These are phyloP conservation scores for Schizothecium vesticola DNA, from an alignment of 495 filamentous ascomycete species.

Conservation along the genomic window DNA sequence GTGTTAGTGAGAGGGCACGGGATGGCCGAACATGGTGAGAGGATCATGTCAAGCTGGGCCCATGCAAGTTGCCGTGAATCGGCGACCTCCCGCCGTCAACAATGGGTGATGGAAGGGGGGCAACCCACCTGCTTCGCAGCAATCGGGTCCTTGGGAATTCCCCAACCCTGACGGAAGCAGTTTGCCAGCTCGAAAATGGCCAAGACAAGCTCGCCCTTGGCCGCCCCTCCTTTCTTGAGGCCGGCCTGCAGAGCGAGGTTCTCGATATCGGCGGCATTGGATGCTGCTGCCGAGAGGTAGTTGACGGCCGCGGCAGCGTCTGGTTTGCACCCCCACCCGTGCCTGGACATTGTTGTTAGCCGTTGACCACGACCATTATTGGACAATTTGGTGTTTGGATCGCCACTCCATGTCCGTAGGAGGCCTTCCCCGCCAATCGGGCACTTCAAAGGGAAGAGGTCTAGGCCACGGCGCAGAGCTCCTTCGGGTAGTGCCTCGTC, in stretches of 20 bases:
- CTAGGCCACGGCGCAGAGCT: not conserved
- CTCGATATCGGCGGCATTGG: constrained; percentile 83
- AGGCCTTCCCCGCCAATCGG: constrained; percentile 6
- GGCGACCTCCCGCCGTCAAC: not conserved
- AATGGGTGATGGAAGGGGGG: not conserved
- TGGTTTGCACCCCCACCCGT: constrained; percentile 85
- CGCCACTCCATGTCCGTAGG: constrained; percentile 13
- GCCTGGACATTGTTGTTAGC: constrained; percentile 46
- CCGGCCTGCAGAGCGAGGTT: constrained; percentile 75
- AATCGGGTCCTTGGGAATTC: constrained; percentile 77
- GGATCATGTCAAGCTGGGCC: constrained; percentile 1
- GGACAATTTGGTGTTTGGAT: constrained; percentile 15
- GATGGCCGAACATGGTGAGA: constrained; percentile 1
- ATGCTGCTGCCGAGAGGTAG: constrained; percentile 85
- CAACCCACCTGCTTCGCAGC: constrained; percentile 62
- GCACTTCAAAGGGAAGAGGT: not conserved
- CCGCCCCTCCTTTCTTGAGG: constrained; percentile 85
- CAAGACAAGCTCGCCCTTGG: constrained; percentile 95
- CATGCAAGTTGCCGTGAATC: not conserved
- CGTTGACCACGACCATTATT: constrained; percentile 9
- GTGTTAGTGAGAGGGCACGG: constrained; percentile 13
- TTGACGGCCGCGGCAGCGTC: constrained; percentile 67
- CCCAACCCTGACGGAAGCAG: constrained; percentile 96
- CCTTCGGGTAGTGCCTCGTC: no score
- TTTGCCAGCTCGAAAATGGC: constrained; percentile 95